Evolutionary conservation across 2,329 filamentous ascomycete genomes (phyloP), one percentile per base, ranked within the genome.

Genomic region (Aspergillus amoenus): DNA sequence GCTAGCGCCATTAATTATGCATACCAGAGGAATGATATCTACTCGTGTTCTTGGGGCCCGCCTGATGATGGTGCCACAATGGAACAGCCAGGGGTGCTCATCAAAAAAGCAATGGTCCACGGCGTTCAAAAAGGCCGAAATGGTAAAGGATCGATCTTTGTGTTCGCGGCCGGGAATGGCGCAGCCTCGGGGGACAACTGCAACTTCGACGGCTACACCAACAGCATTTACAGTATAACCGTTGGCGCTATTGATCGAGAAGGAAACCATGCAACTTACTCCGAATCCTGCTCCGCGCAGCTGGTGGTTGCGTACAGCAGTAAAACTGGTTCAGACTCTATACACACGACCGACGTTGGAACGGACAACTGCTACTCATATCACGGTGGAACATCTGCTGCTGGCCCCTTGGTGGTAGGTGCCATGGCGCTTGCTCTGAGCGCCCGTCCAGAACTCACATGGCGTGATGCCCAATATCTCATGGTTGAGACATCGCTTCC

Each of bases 121-220:
- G 93, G 91, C 34, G 83, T 97, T 11, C 93, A 97, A 70, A 87
- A 95, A 58, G 94, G 94, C 42, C 89, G 94, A 51, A 82, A 79
- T 49, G 91, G 92, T 3, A 85, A 88, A 52, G 94, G 94, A 8
- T 96, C 91, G 27, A 90, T 99, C 64, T 99, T 92, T 69, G 94
- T 99, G 54, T 99, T 99, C 74, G 94, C 94, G 43, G 93, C 93
- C 64, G 94, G 94, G 58, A 99, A 99, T 70, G 94, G 94, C 57
- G 95, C 93, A 9, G 80, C 82, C 3, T 85, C 81, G 62, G 93
- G 90, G 46, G 94, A 99, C 73, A 97, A 99, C 76, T 99, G 94
- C 82, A 99, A 99, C 73, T 99, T 99, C 72, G 94, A 99, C 71
- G 94, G 94, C 40, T 99, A 99, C 76, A 99, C 94, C 58, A 99